Conservation (phyloP, 257 asterid species). For the Ocimum tenuiflorum region DNA sequence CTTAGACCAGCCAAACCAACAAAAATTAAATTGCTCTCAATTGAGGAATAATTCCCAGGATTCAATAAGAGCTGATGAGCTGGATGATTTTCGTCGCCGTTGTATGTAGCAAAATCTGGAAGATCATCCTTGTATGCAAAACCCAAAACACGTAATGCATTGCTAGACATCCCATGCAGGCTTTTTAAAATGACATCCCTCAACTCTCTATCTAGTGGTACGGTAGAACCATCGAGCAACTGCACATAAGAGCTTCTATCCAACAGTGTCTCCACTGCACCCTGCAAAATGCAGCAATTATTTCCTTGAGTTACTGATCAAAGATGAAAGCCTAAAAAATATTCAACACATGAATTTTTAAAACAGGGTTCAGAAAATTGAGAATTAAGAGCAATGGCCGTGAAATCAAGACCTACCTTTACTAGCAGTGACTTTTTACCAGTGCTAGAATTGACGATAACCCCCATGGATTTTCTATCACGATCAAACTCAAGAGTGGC, state of each 20-base stretch:
- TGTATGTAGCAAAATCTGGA: constrained; percentile 62
- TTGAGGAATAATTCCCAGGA: constrained; percentile 76
- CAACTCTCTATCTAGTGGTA: constrained; percentile 44
- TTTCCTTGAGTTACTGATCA: not conserved
- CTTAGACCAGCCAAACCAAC: constrained; percentile 93
- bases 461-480: constrained; percentile 98
- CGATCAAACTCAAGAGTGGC: constrained; percentile 99
- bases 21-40: constrained; percentile 77
- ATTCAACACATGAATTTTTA: not conserved
- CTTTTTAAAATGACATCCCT: constrained; percentile 53
- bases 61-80: constrained; percentile 75
- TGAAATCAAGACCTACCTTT: constrained; percentile 45
- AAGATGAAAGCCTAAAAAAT: not conserved
- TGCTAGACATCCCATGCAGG: constrained; percentile 72
- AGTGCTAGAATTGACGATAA: constrained; percentile 57
- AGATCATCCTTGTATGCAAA: constrained; percentile 78
- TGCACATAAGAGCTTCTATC: constrained; percentile 91
- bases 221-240: constrained; percentile 71
- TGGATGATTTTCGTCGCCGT: constrained; percentile 95
- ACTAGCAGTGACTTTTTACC: constrained; percentile 68
- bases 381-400: not conserved
- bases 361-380: not conserved
- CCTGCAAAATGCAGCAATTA: constrained; percentile 38
- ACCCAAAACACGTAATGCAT: constrained; percentile 84
- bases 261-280: constrained; percentile 87